phyloP scores from a whole-genome alignment of 164 flowering plant genomes.

The Hamamelis virginiana region DNA sequence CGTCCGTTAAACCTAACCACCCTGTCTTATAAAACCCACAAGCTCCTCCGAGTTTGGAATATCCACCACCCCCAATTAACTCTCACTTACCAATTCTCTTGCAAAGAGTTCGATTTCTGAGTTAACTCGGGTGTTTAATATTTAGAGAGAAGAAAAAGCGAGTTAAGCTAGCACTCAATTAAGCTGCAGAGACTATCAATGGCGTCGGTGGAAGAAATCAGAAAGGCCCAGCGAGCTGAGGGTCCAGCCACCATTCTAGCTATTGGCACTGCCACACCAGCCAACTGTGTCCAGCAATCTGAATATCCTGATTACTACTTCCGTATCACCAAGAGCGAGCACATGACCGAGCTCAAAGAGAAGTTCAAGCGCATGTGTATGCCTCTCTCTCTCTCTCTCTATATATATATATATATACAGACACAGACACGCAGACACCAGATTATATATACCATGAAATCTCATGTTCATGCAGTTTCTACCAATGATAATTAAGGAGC shows the following conservation, averaged over 20 bases:
- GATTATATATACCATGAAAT: no score
- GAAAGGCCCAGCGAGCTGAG: constrained; percentile 33
- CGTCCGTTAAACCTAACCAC: constrained; percentile 26
- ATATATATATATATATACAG: no score
- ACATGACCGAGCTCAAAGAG: constrained; percentile 37
- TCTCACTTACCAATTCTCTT: background rate
- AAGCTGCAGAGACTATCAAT: no score
- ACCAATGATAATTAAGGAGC: no score
- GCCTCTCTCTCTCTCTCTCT: background rate
- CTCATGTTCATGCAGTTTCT: no score
- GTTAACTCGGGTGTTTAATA: background rate
- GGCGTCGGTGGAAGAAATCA: constrained; percentile 28
- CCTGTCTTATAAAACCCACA: background rate
- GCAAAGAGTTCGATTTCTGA: background rate
- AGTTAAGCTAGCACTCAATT: background rate
- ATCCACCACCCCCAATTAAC: background rate
- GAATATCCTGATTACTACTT: constrained; percentile 45
- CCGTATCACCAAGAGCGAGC: constrained; percentile 43
- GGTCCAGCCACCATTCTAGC: constrained; percentile 40
- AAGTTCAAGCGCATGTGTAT: constrained; percentile 51
- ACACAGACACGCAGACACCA: no score
- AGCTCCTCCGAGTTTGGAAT: no score
- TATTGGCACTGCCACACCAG: constrained; percentile 42
- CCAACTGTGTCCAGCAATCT: constrained; percentile 30
- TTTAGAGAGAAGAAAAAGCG: background rate